Conservation (phyloP, 2,329 filamentous ascomycete genomes). For the Phyllosticta citrichinensis region DNA sequence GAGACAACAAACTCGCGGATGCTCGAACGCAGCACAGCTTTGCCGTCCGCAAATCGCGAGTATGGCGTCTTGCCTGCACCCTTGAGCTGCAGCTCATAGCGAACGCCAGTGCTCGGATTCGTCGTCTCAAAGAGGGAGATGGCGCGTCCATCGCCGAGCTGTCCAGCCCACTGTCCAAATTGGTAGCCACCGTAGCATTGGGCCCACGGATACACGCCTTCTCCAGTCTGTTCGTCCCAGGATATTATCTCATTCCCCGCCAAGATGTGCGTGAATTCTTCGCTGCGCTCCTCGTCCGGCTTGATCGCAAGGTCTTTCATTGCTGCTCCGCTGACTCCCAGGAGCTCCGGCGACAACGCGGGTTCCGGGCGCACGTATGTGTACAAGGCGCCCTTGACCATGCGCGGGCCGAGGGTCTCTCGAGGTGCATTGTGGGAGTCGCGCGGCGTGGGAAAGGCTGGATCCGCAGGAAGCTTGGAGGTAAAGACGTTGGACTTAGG, state of each 20-base stretch:
- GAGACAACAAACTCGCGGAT: constrained; percentile 92
- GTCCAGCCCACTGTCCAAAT: constrained; percentile 80
- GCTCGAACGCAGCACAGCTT: constrained; percentile 82
- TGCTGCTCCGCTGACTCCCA: constrained; percentile 70
- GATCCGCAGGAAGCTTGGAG: constrained; percentile 61
- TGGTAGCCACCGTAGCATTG: constrained; percentile 84
- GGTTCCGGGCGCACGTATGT: constrained; percentile 81
- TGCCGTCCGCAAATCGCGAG: constrained; percentile 90
- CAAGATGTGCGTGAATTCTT: constrained; percentile 67
- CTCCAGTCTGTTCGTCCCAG: constrained; percentile 54
- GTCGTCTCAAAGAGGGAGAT: constrained; percentile 90
- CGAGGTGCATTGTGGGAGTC: constrained; percentile 74
- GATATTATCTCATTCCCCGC: constrained; percentile 77
- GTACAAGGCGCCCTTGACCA: constrained; percentile 77
- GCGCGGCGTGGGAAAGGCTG: constrained; percentile 67
- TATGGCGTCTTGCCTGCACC: constrained; percentile 91
- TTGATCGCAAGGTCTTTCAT: constrained; percentile 72
- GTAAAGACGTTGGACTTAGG: constrained; percentile 59
- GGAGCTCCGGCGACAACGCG: constrained; percentile 62
- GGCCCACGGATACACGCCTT: constrained; percentile 88
- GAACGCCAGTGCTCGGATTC: constrained; percentile 57
- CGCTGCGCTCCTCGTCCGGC: constrained; percentile 54
- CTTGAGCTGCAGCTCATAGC: constrained; percentile 90
- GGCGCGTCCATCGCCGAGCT: constrained; percentile 86
- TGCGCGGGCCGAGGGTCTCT: constrained; percentile 63